Percentiles rank a stretch among this genome's conserved stretches.
phyloP scores from a whole-genome alignment of 2,329 filamentous ascomycete species.

The Camillea tinctor region DNA sequence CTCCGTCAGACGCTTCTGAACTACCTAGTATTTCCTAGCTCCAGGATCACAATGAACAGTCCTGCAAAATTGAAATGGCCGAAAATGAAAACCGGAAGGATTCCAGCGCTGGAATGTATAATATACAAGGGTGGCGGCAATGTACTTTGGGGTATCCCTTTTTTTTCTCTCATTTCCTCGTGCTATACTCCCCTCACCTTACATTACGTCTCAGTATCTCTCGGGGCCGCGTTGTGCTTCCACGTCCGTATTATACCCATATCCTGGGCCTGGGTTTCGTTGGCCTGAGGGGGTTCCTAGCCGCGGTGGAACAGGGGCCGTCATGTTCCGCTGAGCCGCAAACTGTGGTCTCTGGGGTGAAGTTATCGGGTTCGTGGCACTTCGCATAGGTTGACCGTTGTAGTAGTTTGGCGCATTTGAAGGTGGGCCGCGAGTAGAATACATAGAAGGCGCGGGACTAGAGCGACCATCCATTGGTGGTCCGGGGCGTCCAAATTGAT shows the following conservation, averaged over 20 bases:
- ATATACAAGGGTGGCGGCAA: background rate
- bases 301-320: conserved; percentile 38
- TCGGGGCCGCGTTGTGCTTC: conserved; percentile 22
- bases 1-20: background rate
- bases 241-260: conserved; percentile 31
- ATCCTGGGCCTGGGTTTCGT: conserved; percentile 22
- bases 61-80: background rate
- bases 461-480: conserved; percentile 26
- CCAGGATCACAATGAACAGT: background rate
- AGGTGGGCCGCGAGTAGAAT: conserved; percentile 21
- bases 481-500: conserved; percentile 24
- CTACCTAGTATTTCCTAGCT: background rate
- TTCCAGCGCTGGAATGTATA: background rate
- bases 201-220: conserved; percentile 25
- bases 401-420: conserved; percentile 26
- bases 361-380: conserved; percentile 39
- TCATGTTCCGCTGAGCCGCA: conserved; percentile 45
- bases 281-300: conserved; percentile 29
- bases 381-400: conserved; percentile 34
- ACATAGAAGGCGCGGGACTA: conserved; percentile 34
- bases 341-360: conserved; percentile 33
- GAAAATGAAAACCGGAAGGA: background rate
- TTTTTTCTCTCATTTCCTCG: background rate
- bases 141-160: background rate
- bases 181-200: conserved; percentile 1